Conservation (phyloP, 2,329 filamentous ascomycete species). For the Venturiaceae sp. region DNA sequence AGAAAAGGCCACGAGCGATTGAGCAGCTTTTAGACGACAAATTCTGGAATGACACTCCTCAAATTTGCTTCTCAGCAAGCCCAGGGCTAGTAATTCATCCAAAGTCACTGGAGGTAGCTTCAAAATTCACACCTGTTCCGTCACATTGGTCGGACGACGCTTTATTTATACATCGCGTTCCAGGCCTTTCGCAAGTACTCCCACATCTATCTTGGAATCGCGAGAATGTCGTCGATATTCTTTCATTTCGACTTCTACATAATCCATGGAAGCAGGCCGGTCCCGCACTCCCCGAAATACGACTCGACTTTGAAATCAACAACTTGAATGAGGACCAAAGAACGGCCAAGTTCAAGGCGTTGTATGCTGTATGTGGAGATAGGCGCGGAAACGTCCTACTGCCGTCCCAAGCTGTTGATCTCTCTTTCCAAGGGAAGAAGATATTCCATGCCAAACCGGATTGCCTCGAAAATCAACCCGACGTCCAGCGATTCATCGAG, state of each 20-base stretch:
- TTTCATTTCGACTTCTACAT: not conserved
- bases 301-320: not conserved
- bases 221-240: not conserved
- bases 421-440: not conserved
- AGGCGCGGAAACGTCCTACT: not conserved
- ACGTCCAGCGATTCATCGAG: not conserved
- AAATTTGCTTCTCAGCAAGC: no score
- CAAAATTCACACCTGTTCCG: not conserved
- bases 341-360: not conserved
- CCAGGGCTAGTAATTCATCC: no score
- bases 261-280: not conserved
- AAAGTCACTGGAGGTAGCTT: no score
- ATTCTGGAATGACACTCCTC: no score
- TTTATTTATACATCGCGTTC: not conserved
- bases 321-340: not conserved
- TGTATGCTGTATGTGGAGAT: not conserved
- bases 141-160: not conserved
- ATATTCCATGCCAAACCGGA: not conserved
- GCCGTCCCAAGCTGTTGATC: not conserved
- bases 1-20: no score
- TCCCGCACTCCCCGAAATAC: not conserved
- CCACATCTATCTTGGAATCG: not conserved
- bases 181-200: not conserved
- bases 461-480: not conserved
- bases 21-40: no score